phyloP scores from a whole-genome alignment of 805 yeast species.

The Aciculoconidium aculeatum region DNA sequence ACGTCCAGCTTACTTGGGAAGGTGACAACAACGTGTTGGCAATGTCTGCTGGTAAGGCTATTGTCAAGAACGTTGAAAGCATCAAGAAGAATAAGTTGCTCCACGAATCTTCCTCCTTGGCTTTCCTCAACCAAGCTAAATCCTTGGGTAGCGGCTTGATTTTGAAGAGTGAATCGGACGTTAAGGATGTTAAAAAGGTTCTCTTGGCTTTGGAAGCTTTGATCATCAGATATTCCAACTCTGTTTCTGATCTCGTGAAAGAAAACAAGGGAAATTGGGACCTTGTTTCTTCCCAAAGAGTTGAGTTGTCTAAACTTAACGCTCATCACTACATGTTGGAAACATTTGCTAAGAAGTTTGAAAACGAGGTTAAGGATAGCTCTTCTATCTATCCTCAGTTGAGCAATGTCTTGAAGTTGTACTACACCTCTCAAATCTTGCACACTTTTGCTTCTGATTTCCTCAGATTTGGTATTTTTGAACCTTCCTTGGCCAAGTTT shows the following conservation, averaged over 20 bases:
- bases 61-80: conserved; percentile 26
- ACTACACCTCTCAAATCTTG: conserved; percentile 26
- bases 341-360: conserved; percentile 16
- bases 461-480: conserved; percentile 30
- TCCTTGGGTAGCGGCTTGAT: conserved; percentile 8
- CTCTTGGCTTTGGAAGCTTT: conserved; percentile 27
- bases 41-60: conserved; percentile 36
- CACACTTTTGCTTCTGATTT: conserved; percentile 32
- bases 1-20: conserved; percentile 45
- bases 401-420: conserved; percentile 27
- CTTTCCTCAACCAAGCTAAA: conserved; percentile 25
- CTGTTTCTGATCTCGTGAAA: conserved; percentile 23
- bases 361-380: conserved; percentile 9
- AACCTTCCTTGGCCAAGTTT: conserved; percentile 22
- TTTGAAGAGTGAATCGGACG: conserved; percentile 12
- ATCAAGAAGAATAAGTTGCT: conserved; percentile 27
- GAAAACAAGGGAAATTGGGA: conserved; percentile 27
- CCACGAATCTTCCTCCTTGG: conserved; percentile 17
- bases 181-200: conserved; percentile 12
- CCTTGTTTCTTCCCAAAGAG: conserved; percentile 31
- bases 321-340: conserved; percentile 38
- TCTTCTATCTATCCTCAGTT: conserved; percentile 24
- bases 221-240: conserved; percentile 29
- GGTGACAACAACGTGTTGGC: conserved; percentile 44
- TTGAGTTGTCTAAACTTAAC: conserved; percentile 36